Base-by-base conservation (phyloP, 495 filamentous ascomycete genomes). In the Eremomyces bilateralis region DNA sequence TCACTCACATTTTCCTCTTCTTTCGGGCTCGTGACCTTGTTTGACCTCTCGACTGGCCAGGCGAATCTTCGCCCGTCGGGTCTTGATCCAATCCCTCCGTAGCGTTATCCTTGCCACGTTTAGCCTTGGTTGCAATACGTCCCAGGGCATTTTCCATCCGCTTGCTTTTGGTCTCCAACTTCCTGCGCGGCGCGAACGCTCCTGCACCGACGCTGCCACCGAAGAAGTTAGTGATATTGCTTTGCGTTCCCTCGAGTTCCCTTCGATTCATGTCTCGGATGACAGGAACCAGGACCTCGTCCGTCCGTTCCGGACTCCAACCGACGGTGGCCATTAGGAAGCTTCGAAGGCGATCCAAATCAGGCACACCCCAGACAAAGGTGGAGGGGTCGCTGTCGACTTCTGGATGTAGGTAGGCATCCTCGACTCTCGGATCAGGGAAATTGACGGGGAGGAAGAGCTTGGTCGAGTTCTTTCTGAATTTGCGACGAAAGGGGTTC, bases 341-440 rank as follows among this genome's bases (percentile, higher is more conserved):
- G 13, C 58, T 58, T n/a, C 90, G 54, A 34, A 97, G 53, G 0
- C 78, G 77, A 31, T 88, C 80, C 3, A 97, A 61, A 44, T 97
- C 88, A 0, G 88, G 88, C 0, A 91, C 76, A 15, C 88, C 88
- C 88, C 88, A 97, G 52, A 83, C 73, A 43, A 97, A 97, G 2
- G 60, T 53, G 27, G 80, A 74, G 0, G 79, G 65, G 38, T 73
- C 74, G 11, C 51, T 51, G 47, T 97, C 88, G 13, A 94, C 82
- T 43, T 81, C 77, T 0, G 88, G 90, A 4, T 77, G 46, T 1
- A 84, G 56, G 48, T 97, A 97, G 1, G 88, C 88, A 1, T 74
- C 63, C 21, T 71, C 70, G 4, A 91, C 82, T 4, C 67, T 70
- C 1, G 61, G 48, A 43, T 73, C 69, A 1, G 88, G 88, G 39